Conservation (phyloP, 1,284 basidiomycete genomes). For the Rhodotorula mucilaginosa region DNA sequence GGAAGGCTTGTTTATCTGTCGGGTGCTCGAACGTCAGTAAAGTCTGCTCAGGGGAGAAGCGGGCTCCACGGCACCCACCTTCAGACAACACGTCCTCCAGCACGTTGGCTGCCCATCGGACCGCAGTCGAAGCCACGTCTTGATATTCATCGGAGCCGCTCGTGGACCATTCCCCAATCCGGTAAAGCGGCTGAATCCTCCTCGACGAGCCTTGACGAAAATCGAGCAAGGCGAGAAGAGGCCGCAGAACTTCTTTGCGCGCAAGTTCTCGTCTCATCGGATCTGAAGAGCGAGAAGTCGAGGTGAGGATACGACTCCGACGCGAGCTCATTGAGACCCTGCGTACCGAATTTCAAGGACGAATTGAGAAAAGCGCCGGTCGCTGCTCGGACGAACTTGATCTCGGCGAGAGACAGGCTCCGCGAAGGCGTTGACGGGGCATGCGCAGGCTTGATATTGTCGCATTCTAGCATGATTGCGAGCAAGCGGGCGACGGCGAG, state of each 20-base stretch:
- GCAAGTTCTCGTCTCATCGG: constrained; percentile 65
- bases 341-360: constrained; percentile 67
- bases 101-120: constrained; percentile 31
- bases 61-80: constrained; percentile 14
- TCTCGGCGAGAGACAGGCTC: constrained; percentile 35
- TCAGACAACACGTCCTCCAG: constrained; percentile 33
- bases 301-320: neutral
- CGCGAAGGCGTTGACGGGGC: neutral
- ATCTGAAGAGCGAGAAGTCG: constrained; percentile 55
- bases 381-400: constrained; percentile 71
- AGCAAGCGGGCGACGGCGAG: neutral
- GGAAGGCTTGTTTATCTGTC: constrained; percentile 55
- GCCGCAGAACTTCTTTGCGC: constrained; percentile 63
- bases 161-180: constrained; percentile 61
- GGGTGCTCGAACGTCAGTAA: neutral
- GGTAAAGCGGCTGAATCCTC: constrained; percentile 60
- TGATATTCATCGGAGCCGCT: constrained; percentile 56
- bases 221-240: constrained; percentile 61
- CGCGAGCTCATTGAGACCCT: constrained; percentile 37
- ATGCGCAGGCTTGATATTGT: neutral
- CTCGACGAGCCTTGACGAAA: neutral
- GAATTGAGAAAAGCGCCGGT: constrained; percentile 77
- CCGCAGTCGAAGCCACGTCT: constrained; percentile 54
- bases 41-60: too few species aligned
- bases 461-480: neutral